phyloP scores from a whole-genome alignment of 2,329 filamentous ascomycete species.

The Myriosclerotinia curreyana region DNA sequence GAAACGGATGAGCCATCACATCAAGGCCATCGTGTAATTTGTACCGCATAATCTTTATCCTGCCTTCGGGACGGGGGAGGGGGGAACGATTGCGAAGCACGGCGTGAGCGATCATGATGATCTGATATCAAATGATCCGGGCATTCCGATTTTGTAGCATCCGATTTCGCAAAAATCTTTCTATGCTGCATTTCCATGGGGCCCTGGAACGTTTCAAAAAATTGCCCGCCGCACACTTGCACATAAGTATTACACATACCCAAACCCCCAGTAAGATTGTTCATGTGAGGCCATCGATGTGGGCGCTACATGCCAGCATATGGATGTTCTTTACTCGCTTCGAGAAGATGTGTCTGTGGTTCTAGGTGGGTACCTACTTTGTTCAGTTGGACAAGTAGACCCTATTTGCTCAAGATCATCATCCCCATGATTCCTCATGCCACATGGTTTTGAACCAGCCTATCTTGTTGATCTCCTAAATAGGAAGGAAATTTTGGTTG shows the following conservation, averaged over 20 bases:
- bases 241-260: constrained; percentile 2
- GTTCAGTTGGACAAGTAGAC: too few relatives aligned
- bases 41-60: constrained; percentile 9
- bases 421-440: too few relatives aligned
- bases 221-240: constrained; percentile 5
- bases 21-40: constrained; percentile 7
- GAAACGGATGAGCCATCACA: constrained; percentile 19
- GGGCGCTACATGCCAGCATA: constrained; percentile 13
- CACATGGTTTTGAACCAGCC: constrained; percentile 12
- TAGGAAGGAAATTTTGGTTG: constrained; percentile 17
- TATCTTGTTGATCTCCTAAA: constrained; percentile 19
- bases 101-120: not conserved
- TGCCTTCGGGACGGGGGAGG: not conserved
- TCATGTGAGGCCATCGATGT: constrained; percentile 2
- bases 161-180: not conserved
- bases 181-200: constrained; percentile 1
- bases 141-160: not conserved
- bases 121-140: constrained; percentile 9
- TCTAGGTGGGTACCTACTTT: too few relatives aligned
- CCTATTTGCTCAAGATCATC: too few relatives aligned
- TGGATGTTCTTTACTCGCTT: constrained; percentile 2
- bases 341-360: not conserved
- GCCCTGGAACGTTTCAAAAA: constrained; percentile 14
- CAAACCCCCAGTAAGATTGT: not conserved
- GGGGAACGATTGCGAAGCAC: not conserved